Evolutionary conservation across 164 flowering plant genomes (phyloP).

Genomic region (Saururus chinensis): DNA sequence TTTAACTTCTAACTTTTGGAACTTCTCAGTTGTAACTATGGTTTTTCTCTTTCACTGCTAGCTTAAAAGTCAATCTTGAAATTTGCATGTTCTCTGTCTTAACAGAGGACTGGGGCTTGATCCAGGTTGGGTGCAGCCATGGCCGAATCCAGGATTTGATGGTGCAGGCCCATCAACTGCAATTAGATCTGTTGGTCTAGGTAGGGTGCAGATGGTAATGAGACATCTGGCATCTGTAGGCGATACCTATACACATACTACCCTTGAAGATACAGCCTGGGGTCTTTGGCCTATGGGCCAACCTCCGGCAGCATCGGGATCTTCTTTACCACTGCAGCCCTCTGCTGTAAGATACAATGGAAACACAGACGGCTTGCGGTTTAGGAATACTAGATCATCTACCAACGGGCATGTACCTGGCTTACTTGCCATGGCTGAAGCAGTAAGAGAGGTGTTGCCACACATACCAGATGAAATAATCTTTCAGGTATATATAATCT

Average conservation of each 20-base stretch:
- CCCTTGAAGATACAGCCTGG: conserved; percentile 84
- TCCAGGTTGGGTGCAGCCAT: conserved; percentile 53
- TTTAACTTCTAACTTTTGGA: background rate
- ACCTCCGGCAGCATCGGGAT: conserved; percentile 48
- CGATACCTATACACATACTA: conserved; percentile 78
- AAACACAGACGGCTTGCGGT: conserved; percentile 35
- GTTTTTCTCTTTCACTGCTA: background rate
- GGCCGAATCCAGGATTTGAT: conserved; percentile 60
- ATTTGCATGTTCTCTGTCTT: conserved; percentile 6
- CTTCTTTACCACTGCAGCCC: conserved; percentile 30
- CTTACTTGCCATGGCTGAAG: conserved; percentile 84
- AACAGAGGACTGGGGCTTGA: conserved; percentile 54
- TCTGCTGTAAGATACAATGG: conserved; percentile 31
- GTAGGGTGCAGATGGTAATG: conserved; percentile 96
- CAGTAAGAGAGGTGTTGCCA: conserved; percentile 91
- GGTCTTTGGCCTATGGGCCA: conserved; percentile 69
- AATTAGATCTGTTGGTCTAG: conserved; percentile 55
- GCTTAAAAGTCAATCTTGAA: background rate
- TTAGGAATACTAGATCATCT: conserved; percentile 36
- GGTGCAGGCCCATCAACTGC: conserved; percentile 88
- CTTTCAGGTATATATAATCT: conserved; percentile 83
- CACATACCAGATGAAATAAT: conserved; percentile 88
- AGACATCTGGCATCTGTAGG: conserved; percentile 98
- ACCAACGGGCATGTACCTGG: conserved; percentile 46
- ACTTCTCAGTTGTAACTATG: background rate